phyloP scores from a whole-genome alignment of 2,329 filamentous ascomycete species.

The Diplodia mutila region DNA sequence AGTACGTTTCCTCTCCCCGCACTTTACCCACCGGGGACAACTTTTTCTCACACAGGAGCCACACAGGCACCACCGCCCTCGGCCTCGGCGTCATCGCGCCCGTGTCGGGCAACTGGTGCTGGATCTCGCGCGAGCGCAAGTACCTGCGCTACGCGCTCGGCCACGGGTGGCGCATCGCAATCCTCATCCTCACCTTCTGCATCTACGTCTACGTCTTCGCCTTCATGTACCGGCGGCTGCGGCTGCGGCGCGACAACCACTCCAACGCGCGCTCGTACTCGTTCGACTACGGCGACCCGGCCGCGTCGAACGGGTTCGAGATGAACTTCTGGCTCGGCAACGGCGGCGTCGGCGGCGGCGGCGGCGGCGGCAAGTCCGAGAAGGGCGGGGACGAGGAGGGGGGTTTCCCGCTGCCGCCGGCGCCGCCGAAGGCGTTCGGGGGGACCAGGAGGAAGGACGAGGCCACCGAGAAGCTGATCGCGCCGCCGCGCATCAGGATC shows the following conservation, averaged over 20 bases:
- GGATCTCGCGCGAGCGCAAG: constrained; percentile 45
- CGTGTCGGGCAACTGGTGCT: constrained; percentile 56
- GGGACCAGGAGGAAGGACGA: background rate
- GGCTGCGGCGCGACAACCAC: background rate
- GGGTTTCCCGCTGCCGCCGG: background rate
- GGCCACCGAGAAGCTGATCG: constrained; percentile 12
- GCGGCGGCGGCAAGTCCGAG: background rate
- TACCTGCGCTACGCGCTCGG: constrained; percentile 50
- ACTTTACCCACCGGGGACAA: background rate
- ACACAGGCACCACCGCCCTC: constrained; percentile 18
- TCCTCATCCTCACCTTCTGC: constrained; percentile 46
- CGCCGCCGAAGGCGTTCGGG: background rate
- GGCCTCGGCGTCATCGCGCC: constrained; percentile 35
- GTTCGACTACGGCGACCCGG: constrained; percentile 6
- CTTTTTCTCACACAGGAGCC: too few species aligned
- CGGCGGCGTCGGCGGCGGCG: background rate
- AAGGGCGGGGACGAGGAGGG: background rate
- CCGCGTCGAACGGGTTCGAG: constrained; percentile 15
- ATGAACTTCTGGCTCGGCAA: constrained; percentile 23
- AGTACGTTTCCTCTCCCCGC: constrained; percentile 29
- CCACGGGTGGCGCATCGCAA: constrained; percentile 52
- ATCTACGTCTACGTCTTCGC: constrained; percentile 52
- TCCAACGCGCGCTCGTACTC: background rate
- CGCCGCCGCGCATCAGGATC: constrained; percentile 1
- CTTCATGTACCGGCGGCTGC: constrained; percentile 33